Conservation (phyloP, 805 yeast genomes). For the Suhomyces faveliae region DNA sequence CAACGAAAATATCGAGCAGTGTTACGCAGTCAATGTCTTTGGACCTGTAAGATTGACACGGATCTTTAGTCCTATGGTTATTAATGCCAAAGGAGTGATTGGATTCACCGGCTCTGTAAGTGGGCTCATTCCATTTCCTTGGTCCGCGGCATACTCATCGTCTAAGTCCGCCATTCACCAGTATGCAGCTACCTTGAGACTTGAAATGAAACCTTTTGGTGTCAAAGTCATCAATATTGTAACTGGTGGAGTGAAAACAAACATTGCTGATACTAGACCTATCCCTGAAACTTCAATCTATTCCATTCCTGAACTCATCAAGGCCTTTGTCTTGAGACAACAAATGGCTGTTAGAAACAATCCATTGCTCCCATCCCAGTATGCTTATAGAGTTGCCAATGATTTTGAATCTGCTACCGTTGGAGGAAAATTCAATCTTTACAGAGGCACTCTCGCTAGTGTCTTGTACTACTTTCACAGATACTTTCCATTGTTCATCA, state of each 20-base stretch:
- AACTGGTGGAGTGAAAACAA: constrained; percentile 75
- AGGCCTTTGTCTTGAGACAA: constrained; percentile 50
- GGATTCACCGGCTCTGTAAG: constrained; percentile 74
- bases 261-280: constrained; percentile 65
- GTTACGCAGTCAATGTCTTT: constrained; percentile 65
- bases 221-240: constrained; percentile 67
- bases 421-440: constrained; percentile 44
- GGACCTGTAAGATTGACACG: constrained; percentile 67
- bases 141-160: constrained; percentile 62
- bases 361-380: constrained; percentile 60
- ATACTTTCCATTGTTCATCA: constrained; percentile 46
- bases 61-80: constrained; percentile 53
- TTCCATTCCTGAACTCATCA: constrained; percentile 48
- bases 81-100: constrained; percentile 65
- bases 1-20: constrained; percentile 49
- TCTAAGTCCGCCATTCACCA: constrained; percentile 76
- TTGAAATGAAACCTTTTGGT: constrained; percentile 70
- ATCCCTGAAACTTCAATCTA: constrained; percentile 57
- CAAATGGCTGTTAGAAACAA: constrained; percentile 56
- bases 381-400: constrained; percentile 53
- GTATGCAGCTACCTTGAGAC: constrained; percentile 59
- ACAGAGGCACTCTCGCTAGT: constrained; percentile 52
- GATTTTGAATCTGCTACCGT: constrained; percentile 45
- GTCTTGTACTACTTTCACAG: constrained; percentile 20
- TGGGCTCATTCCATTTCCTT: constrained; percentile 69